Evolutionary conservation across 768 basidiomycete genomes (phyloP).

Genomic region (Auricularia heimuer): DNA sequence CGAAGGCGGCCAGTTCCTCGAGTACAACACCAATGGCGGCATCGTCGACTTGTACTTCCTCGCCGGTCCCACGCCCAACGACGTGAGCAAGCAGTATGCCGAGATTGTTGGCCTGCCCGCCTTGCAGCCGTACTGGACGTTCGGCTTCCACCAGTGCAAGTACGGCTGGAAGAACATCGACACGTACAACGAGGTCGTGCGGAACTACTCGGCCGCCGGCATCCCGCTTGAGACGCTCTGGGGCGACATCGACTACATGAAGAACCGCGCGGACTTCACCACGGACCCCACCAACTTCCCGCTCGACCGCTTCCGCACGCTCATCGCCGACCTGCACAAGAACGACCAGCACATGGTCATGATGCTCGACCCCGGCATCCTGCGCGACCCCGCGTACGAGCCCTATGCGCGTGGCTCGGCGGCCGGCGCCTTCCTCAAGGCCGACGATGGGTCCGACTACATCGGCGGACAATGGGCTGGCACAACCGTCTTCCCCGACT

Average conservation of each 20-base stretch:
- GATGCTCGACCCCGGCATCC: slow-evolving; percentile 18
- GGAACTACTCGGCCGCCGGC: slow-evolving; percentile 46
- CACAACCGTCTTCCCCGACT: slow-evolving; percentile 55
- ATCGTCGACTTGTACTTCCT: slow-evolving; percentile 73
- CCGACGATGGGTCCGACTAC: slow-evolving; percentile 46
- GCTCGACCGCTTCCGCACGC: slow-evolving; percentile 48
- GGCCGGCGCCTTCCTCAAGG: slow-evolving; percentile 51
- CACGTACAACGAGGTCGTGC: slow-evolving; percentile 51
- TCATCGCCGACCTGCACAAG: slow-evolving; percentile 49
- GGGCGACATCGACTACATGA: slow-evolving; percentile 63
- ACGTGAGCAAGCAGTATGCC: slow-evolving; percentile 59
- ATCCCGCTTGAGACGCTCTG: slow-evolving; percentile 74
- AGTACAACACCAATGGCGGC: slow-evolving; percentile 73
- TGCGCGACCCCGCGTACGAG: slow-evolving; percentile 18
- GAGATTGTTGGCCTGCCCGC: slow-evolving; percentile 56
- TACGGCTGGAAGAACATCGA: slow-evolving; percentile 57
- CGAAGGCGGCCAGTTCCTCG: slow-evolving; percentile 32
- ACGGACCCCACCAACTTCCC: slow-evolving; percentile 63
- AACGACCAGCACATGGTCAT: slow-evolving; percentile 47
- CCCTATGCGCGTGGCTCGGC: slow-evolving; percentile 46
- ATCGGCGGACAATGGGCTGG: slow-evolving; percentile 60
- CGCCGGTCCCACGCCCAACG: slow-evolving; percentile 49
- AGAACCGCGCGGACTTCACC: slow-evolving; percentile 56
- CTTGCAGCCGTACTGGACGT: slow-evolving; percentile 66
- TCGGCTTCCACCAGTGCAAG: slow-evolving; percentile 65